phyloP scores from a whole-genome alignment of 164 flowering plant species.

The Aristolochia contorta region DNA sequence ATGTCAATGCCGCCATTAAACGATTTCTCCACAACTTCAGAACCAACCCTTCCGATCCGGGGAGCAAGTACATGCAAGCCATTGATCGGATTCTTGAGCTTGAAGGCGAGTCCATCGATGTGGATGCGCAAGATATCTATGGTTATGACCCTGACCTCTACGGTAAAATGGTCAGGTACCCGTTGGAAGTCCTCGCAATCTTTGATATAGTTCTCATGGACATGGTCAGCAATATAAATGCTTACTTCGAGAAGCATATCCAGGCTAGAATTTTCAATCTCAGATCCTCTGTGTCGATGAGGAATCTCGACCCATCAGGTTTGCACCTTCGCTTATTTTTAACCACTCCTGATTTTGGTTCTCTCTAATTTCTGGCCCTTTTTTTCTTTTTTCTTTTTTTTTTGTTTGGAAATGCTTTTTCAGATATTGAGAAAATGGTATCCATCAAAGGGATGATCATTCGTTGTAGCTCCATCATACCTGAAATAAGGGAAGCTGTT shows the following conservation, averaged over 20 bases:
- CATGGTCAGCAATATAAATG: slow-evolving; percentile 50
- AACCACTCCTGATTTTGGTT: neutral
- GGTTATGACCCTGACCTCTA: slow-evolving; percentile 75
- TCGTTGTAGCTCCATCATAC: slow-evolving; percentile 84
- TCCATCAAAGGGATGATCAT: slow-evolving; percentile 95
- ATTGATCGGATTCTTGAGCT: slow-evolving; percentile 55
- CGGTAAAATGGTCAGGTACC: slow-evolving; percentile 81
- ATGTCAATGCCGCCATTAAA: slow-evolving; percentile 65
- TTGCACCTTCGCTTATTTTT: slow-evolving; percentile 10
- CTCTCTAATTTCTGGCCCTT: neutral
- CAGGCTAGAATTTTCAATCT: slow-evolving; percentile 84
- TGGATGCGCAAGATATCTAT: slow-evolving; percentile 77
- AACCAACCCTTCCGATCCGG: slow-evolving; percentile 28
- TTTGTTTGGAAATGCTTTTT: slow-evolving; percentile 1
- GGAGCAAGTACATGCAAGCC: slow-evolving; percentile 70
- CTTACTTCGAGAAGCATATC: slow-evolving; percentile 74
- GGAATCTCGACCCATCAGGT: slow-evolving; percentile 96
- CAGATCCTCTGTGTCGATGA: slow-evolving; percentile 59
- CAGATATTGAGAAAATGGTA: slow-evolving; percentile 94
- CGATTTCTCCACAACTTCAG: slow-evolving; percentile 69
- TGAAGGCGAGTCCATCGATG: slow-evolving; percentile 80
- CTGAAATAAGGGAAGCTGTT: slow-evolving; percentile 90
- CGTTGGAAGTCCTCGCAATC: slow-evolving; percentile 90
- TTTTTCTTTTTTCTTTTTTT: neutral
- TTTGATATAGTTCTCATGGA: slow-evolving; percentile 97